phyloP scores from a whole-genome alignment of 208 protist genomes.

The Naegleria lovaniensis region DNA sequence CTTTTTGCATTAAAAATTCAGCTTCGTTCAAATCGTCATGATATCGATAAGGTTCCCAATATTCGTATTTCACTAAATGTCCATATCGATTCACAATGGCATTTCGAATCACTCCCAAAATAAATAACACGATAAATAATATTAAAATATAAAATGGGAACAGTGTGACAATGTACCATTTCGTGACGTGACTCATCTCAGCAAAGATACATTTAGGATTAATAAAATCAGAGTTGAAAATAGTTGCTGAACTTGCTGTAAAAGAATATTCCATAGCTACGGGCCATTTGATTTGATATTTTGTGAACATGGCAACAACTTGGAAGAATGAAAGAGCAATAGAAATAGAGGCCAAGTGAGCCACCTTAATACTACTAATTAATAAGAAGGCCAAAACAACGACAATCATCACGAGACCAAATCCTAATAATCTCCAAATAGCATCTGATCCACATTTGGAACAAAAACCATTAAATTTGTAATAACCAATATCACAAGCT shows the following conservation, averaged over 20 bases:
- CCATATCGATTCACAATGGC: neutral
- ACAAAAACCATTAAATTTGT: neutral
- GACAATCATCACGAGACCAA: neutral
- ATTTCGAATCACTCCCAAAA: neutral
- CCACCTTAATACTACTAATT: neutral
- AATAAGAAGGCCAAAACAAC: neutral
- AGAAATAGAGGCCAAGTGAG: neutral
- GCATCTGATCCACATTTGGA: neutral
- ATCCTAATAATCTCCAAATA: neutral
- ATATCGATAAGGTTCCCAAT: neutral
- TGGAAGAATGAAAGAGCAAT: constrained; percentile 4
- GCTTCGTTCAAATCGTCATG: neutral
- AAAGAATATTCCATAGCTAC: neutral
- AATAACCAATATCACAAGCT: neutral
- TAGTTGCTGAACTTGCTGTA: neutral
- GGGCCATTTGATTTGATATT: constrained; percentile 12
- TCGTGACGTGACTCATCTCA: neutral
- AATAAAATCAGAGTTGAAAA: constrained; percentile 11
- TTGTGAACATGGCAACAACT: neutral
- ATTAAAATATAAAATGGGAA: neutral
- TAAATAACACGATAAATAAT: neutral
- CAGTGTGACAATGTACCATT: neutral
- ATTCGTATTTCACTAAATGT: neutral
- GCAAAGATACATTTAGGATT: neutral
- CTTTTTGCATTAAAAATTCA: neutral